These are phyloP conservation scores for Helianthus tuberosus DNA, from an alignment of 129 eudicot species.

Conservation along the genomic window DNA sequence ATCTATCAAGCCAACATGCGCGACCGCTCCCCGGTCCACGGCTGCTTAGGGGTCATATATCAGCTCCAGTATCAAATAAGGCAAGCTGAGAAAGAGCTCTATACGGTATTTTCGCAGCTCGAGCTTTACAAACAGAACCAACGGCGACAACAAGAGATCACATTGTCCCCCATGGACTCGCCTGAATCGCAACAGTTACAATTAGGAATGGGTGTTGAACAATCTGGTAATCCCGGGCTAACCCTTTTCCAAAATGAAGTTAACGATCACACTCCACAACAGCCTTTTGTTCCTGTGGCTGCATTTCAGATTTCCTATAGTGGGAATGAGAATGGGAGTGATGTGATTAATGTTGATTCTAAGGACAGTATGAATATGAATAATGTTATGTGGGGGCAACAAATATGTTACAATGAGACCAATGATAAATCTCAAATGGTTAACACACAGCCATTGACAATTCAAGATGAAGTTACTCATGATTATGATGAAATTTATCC, in stretches of 20 bases:
- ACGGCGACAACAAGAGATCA: constrained; percentile 47
- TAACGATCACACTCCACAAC: constrained; percentile 14
- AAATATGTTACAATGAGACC: constrained; percentile 33
- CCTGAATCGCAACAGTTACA: constrained; percentile 51
- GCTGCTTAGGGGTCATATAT: constrained; percentile 56
- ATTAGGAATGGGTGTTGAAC: constrained; percentile 56
- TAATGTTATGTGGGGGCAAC: constrained; percentile 58
- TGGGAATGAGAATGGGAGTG: constrained; percentile 27
- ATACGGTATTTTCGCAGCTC: constrained; percentile 53
- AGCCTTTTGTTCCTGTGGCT: constrained; percentile 35
- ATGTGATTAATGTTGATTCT: constrained; percentile 30
- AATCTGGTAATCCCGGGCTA: constrained; percentile 30
- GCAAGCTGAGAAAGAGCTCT: constrained; percentile 54
- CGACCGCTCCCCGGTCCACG: constrained; percentile 63
- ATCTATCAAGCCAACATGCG: constrained; percentile 69
- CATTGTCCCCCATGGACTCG: constrained; percentile 29
- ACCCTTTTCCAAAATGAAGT: constrained; percentile 36
- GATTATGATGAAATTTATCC: constrained; percentile 73
- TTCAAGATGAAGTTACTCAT: constrained; percentile 53
- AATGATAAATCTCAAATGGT: constrained; percentile 43
- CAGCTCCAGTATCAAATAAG: constrained; percentile 46
- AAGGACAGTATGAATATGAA: constrained; percentile 46
- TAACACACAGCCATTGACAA: constrained; percentile 24
- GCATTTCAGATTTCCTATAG: constrained; percentile 25
- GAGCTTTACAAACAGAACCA: constrained; percentile 45